Evolutionary conservation across 2,329 filamentous ascomycete species (phyloP), one percentile per base, ranked within the genome.

Genomic region (Tolypocladium amazonense): DNA sequence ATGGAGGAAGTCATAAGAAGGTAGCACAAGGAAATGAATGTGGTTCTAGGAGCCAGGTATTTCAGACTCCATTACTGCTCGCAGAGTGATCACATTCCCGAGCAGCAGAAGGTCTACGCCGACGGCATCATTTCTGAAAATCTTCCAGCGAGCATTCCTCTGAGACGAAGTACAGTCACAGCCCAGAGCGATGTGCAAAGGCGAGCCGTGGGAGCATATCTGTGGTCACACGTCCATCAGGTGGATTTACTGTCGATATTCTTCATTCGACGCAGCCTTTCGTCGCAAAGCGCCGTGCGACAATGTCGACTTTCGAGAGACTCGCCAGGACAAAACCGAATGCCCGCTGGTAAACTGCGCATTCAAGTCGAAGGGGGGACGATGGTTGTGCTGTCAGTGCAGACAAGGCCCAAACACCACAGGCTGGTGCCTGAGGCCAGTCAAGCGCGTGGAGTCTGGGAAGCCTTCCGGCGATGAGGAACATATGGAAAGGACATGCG

Each of bases 381-480:
- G 69, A 37, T 84, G 81, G 81, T 76, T 72, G n/a, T 84, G 81
- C 63, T 84, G 81, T 68, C 66, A 73, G 39, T 84, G 81, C 64
- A 71, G 76, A 3, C 73, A 78, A 45, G 79, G 79, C 0, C 78
- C 80, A 23, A 83, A 84, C 65, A 75, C 69, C 1, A 72, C 75
- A 61, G 81, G 81, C 8, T 84, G 81, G 81, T 84, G 81, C 66
- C 75, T 72, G 12, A 76, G 75, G 62, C 68, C 71, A 15, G 69
- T 67, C 43, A 65, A 64, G 37, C 69, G 68, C 45, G 65, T 70
- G 62, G 60, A 67, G 56, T 68, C 67, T 57, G 75, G 73, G 60
- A 61, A 67, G 8, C 64, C 72, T 14, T 72, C 70, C 1, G 67
- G 66, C 58, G 66, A 67, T 14, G 63, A 69, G 25, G 76, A 78